Evolutionary conservation across 768 basidiomycete species (phyloP).

Genomic region (Fomitopsis pulvina): DNA sequence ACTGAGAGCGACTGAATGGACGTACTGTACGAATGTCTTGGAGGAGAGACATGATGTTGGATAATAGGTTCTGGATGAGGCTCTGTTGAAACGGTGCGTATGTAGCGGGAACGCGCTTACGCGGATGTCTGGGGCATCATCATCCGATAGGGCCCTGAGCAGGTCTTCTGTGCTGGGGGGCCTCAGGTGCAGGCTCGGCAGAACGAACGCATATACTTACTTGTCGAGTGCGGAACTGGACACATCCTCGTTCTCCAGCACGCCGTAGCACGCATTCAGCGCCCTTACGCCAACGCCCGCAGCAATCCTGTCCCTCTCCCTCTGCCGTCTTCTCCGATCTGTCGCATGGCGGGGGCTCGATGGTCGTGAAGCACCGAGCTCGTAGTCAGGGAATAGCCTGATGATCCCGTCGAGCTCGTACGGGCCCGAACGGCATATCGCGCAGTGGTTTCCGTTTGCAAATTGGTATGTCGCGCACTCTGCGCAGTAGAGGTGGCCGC

Average conservation of each 20-base stretch:
- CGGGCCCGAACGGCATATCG: slow-evolving; percentile 15
- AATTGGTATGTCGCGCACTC: slow-evolving; percentile 21
- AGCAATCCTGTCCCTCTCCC: not conserved
- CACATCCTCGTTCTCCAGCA: not conserved
- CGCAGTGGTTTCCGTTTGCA: slow-evolving; percentile 8
- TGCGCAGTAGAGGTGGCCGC: slow-evolving; percentile 22
- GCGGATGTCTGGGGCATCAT: not conserved
- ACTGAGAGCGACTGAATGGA: not conserved
- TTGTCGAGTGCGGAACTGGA: not conserved
- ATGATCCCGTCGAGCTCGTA: slow-evolving; percentile 16
- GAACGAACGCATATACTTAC: not conserved
- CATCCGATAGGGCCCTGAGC: not conserved
- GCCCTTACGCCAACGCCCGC: not conserved
- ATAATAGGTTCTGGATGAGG: not conserved
- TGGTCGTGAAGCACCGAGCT: not conserved
- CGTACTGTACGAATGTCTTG: slow-evolving; percentile 4
- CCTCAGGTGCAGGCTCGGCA: not conserved
- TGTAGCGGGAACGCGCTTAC: not conserved
- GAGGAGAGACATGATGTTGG: not conserved
- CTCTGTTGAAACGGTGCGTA: not conserved
- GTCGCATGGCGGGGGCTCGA: not conserved
- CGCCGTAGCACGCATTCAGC: not conserved
- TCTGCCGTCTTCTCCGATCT: not conserved
- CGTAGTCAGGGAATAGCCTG: slow-evolving; percentile 14
- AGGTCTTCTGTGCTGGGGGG: slow-evolving; percentile 1